Conservation (phyloP, 2,329 filamentous ascomycete species). For the Phialophora chinensis region DNA sequence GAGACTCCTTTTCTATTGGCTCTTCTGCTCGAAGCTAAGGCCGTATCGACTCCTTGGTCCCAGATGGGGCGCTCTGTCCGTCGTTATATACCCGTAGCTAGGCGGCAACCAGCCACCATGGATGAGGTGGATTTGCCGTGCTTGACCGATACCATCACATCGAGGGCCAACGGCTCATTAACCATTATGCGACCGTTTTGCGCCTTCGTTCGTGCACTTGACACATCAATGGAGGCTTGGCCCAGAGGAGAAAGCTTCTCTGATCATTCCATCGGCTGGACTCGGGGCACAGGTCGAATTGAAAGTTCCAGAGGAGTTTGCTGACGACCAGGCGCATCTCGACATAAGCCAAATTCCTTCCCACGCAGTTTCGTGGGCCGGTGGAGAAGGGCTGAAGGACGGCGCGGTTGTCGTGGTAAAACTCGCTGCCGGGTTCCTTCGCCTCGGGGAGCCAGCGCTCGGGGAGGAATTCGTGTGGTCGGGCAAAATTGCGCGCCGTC, state of each 20-base stretch:
- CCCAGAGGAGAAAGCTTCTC: conserved; percentile 20
- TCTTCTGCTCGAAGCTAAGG: too few species aligned
- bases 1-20: too few species aligned
- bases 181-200: too few species aligned
- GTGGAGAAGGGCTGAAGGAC: conserved; percentile 51
- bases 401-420: conserved; percentile 51
- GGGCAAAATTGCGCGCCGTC: conserved; percentile 34
- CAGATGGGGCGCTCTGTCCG: too few species aligned
- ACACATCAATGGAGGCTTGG: conserved; percentile 17
- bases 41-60: too few species aligned
- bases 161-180: too few species aligned
- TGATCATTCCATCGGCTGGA: conserved; percentile 29
- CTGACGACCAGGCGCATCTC: conserved; percentile 60
- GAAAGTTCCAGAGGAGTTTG: conserved; percentile 58
- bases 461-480: conserved; percentile 38
- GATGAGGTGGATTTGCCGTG: too few species aligned
- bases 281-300: conserved; percentile 43
- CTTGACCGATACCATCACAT: too few species aligned
- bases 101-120: too few species aligned
- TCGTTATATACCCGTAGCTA: too few species aligned
- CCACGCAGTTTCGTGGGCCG: conserved; percentile 46
- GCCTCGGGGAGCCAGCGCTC: conserved; percentile 53
- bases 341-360: conserved; percentile 54
- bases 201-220: too few species aligned
- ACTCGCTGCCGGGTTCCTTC: conserved; percentile 36